Conservation (phyloP, 106 monocot genomes). For the Chionographis japonica region DNA sequence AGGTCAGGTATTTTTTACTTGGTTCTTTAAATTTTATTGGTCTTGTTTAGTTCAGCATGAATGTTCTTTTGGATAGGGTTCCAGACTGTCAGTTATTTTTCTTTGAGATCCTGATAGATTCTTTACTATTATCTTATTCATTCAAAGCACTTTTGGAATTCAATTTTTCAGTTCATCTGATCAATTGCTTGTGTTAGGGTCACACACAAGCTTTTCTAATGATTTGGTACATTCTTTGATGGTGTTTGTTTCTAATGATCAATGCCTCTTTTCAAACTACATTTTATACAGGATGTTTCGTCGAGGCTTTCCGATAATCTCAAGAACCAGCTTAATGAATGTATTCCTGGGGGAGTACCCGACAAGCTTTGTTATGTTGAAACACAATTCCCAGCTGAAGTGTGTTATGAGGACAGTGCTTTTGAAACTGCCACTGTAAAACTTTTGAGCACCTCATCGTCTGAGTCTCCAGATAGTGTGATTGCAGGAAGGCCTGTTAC, state of each 20-base stretch:
- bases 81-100: too few species aligned
- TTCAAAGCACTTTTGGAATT: too few species aligned
- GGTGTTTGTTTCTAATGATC: conserved; percentile 3
- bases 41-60: too few species aligned
- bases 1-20: too few species aligned
- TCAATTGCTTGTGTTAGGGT: too few species aligned
- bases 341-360: neutral
- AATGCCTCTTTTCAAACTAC: too few species aligned
- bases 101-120: too few species aligned
- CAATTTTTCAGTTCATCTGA: too few species aligned
- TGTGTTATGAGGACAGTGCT: neutral
- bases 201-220: too few species aligned
- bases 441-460: neutral
- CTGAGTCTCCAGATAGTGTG: neutral
- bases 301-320: neutral
- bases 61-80: too few species aligned
- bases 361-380: neutral
- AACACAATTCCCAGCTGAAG: neutral
- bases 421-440: conserved; percentile 5
- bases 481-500: neutral
- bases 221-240: neutral
- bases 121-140: too few species aligned
- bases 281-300: conserved; percentile 16
- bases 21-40: too few species aligned
- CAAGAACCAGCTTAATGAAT: neutral